Evolutionary conservation across 305 asterid species (phyloP), one percentile per base, ranked within the genome.

Genomic region (Lippia alba): DNA sequence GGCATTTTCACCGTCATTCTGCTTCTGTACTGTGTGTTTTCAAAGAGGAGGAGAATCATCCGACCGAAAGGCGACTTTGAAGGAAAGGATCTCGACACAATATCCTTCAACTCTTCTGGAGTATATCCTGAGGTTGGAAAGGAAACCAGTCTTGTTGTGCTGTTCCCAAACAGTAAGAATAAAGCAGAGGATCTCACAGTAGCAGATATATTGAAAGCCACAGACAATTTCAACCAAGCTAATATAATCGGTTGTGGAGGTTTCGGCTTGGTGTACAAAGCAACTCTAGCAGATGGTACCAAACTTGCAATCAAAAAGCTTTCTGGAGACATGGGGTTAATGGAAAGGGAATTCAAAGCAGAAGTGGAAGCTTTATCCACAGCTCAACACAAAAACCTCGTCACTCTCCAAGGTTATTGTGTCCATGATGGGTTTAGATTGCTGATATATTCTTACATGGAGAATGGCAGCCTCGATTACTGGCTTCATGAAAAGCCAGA

Each of bases 221-320:
- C 99, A 12, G 89, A 92, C 68, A 83, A 87, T 76, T 94, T 94
- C 86, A 90, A 82, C 86, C 99, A 92, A 77, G 80, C 94, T 14
- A 92, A 94, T 56, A 94, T 94, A 64, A 76, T 94, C 19, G 99
- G 99, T 32, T 90, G 99, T 74, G 99, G 99, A 41, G 99, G 99
- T 56, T 94, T 92, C 46, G 99, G 99, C 17, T 59, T 94, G 92
- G 99, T 94, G 10, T 94, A 87, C 49, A 92, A 82, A 81, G 99
- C 99, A 19, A 92, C 84, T 44, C 77, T 94, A 69, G 49, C 75
- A 18, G 87, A 90, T 54, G 98, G 97, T 16, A 90, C 87, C 10
- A 83, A 78, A 66, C 82, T 92, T 70, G 99, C 99, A 10, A 88
- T 94, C 33, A 94, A 94, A 97, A 94, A 90, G 72, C 97, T 94